Conservation (phyloP, 2,329 filamentous ascomycete species). For the Metarhizium brunneum region DNA sequence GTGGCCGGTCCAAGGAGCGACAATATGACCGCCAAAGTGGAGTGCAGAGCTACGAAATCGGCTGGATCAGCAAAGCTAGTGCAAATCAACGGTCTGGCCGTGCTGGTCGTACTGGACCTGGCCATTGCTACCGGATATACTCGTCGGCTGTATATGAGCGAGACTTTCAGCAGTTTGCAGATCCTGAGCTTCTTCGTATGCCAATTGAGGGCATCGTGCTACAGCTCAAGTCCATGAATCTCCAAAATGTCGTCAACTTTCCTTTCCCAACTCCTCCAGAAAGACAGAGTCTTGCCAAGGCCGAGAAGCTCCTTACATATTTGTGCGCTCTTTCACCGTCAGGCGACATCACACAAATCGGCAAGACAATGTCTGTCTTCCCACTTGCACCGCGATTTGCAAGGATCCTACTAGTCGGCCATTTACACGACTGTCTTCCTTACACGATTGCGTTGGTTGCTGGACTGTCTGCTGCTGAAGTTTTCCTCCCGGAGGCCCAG, state of each 20-base stretch:
- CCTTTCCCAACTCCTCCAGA: constrained; percentile 91
- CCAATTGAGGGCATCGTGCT: constrained; percentile 89
- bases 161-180: constrained; percentile 76
- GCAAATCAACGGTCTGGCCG: constrained; percentile 86
- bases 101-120: constrained; percentile 89
- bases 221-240: constrained; percentile 89
- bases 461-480: constrained; percentile 75
- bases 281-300: constrained; percentile 63
- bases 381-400: constrained; percentile 85
- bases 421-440: constrained; percentile 70
- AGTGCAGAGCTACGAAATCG: constrained; percentile 90
- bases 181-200: constrained; percentile 82
- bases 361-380: constrained; percentile 77
- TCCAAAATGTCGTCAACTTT: constrained; percentile 85
- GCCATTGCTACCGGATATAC: constrained; percentile 91
- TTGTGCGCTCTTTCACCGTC: constrained; percentile 66
- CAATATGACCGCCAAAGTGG: constrained; percentile 81
- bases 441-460: constrained; percentile 86
- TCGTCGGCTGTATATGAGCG: constrained; percentile 90
- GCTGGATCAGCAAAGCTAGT: constrained; percentile 96
- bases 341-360: constrained; percentile 70
- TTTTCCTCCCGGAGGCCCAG: constrained; percentile 78
- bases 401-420: constrained; percentile 82
- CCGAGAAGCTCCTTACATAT: constrained; percentile 79
- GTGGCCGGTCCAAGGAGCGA: constrained; percentile 84